phyloP scores from a whole-genome alignment of 1,284 basidiomycete genomes.

The Trametes sp. region DNA sequence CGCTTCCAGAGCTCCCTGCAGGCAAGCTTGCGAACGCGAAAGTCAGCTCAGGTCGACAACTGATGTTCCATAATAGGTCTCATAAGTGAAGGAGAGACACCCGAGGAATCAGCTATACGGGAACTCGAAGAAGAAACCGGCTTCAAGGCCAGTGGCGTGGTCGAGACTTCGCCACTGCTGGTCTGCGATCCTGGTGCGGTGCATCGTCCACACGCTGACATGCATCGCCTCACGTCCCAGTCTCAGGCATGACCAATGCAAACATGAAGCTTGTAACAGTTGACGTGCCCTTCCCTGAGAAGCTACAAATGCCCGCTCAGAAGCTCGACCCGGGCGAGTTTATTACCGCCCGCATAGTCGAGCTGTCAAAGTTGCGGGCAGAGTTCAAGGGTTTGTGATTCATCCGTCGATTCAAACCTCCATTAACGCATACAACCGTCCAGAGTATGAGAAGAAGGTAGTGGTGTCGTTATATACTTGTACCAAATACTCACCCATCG shows the following conservation, averaged over 20 bases:
- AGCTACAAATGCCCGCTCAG: conserved; percentile 66
- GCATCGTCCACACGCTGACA: background rate
- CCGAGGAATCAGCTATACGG: conserved; percentile 80
- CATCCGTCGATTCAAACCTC: background rate
- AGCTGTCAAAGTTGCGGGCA: conserved; percentile 65
- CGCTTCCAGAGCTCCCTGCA: conserved; percentile 78
- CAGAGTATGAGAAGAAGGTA: conserved; percentile 75
- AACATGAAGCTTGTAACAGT: conserved; percentile 82
- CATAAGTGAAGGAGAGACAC: conserved; percentile 82
- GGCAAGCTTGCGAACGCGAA: conserved; percentile 43
- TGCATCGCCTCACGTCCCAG: background rate
- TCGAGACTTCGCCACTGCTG: conserved; percentile 73
- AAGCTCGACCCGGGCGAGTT: conserved; percentile 85
- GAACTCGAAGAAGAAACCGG: conserved; percentile 95
- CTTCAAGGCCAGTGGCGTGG: conserved; percentile 69
- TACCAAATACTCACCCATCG: background rate
- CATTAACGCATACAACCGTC: background rate
- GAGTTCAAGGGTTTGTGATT: conserved; percentile 65
- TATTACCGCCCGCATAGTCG: conserved; percentile 78
- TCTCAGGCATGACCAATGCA: conserved; percentile 80
- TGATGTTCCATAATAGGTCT: conserved; percentile 56
- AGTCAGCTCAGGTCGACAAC: background rate
- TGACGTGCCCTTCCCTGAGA: conserved; percentile 65
- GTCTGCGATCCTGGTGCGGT: conserved; percentile 79
- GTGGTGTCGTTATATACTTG: background rate